Evolutionary conservation across 257 asterid genomes (phyloP), one percentile per base, ranked within the genome.

Genomic region (Scutellaria baicalensis): DNA sequence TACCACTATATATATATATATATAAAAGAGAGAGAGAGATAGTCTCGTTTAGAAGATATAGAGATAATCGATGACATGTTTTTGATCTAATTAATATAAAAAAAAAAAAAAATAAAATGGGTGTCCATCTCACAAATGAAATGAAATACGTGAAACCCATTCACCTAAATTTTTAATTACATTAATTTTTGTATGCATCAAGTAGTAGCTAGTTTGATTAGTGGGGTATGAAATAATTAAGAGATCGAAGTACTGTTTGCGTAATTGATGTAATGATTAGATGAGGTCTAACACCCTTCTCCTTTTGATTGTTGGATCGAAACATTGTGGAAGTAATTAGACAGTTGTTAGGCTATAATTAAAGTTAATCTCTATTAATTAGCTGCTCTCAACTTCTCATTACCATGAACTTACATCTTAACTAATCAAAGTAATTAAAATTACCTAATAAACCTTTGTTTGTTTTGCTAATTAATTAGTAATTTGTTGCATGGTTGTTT

Each of bases 301-400:
- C 18, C 18, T 23, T 67, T 42, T 35, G 42, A 59, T 68, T 60
- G 44, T 7, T 65, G 59, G 72, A 71, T 44, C 71, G 54, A 13
- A 49, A 64, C 20, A 39, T 35, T 71, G n/a, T 54, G 52, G 52
- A 69, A 47, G 20, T 61, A 62, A 69, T 76, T 70, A 69, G 65
- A 48, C 62, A 70, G 76, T 64, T 76, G 64, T 60, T 61, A 62
- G 36, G 72, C 42, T 39, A 78, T 73, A 9, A 68, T 78, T 77
- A 78, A 62, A 78, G 76, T 47, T 60, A 62, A 69, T 8, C 65
- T 67, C 50, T 45, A 27, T 27, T 27, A 27, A 27, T 27, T 27
- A 77, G 75, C 65, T 77, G 75, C 72, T 55, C 52, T 67, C 78
- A 72, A 72, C 66, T 43, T 62, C 68, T 60, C 52, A 20, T 36